These are phyloP conservation scores for Plasmodium ovale DNA, from an alignment of 169 alveolate species.

Conservation along the genomic window DNA sequence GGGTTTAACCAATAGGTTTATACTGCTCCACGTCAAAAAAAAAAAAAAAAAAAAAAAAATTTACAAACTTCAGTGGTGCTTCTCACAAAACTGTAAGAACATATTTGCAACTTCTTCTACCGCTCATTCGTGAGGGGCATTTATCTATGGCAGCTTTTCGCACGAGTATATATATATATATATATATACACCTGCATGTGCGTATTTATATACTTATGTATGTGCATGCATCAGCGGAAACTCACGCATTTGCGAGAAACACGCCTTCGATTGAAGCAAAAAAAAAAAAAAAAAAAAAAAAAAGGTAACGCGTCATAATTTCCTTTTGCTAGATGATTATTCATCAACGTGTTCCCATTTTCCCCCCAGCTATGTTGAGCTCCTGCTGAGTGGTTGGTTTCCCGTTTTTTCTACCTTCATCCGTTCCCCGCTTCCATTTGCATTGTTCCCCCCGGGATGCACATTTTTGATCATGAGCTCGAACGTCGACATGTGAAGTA, in stretches of 20 bases:
- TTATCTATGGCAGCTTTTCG: background rate
- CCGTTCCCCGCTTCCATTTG: background rate
- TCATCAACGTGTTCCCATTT: too few relatives aligned
- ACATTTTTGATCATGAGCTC: constrained; percentile 13
- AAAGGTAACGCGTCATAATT: too few relatives aligned
- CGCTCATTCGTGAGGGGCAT: too few relatives aligned
- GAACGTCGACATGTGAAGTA: constrained; percentile 39
- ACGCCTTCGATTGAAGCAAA: background rate
- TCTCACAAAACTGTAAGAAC: too few relatives aligned
- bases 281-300: too few relatives aligned
- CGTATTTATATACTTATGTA: background rate
- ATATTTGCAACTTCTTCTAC: too few relatives aligned
- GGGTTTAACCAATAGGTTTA: background rate
- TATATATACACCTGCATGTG: constrained; percentile 4
- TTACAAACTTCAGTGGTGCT: too few relatives aligned
- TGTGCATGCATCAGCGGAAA: background rate
- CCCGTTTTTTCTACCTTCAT: background rate
- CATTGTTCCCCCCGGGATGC: constrained; percentile 1
- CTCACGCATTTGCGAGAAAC: background rate
- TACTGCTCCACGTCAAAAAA: too few relatives aligned
- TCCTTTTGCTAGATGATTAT: too few relatives aligned
- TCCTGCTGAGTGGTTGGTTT: background rate
- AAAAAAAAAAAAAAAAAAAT: too few relatives aligned
- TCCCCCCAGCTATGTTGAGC: too few relatives aligned
- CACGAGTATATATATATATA: background rate